Conservation (phyloP, 306 rosid species). For the Pyrus pyrifolia region DNA sequence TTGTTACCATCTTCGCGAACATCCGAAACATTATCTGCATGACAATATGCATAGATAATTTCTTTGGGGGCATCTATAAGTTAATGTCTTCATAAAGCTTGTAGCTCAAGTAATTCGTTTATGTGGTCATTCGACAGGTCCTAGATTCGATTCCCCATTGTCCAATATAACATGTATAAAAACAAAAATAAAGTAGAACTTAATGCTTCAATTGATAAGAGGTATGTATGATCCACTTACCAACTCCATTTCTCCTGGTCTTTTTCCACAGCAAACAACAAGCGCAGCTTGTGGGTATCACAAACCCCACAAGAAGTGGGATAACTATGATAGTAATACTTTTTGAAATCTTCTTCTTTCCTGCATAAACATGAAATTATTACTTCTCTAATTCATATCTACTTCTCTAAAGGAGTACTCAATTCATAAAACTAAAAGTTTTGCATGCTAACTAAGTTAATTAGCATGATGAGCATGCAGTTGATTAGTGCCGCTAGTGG, state of each 20-base stretch:
- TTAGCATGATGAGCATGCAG: not conserved
- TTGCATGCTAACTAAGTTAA: not conserved
- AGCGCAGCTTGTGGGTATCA: not conserved
- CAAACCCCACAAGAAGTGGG: not conserved
- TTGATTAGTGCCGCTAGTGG: no score
- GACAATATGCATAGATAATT: not conserved
- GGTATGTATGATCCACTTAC: not conserved
- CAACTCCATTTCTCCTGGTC: conserved; percentile 1
- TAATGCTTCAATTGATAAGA: not conserved
- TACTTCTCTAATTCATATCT: not conserved
- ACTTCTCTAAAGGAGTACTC: not conserved
- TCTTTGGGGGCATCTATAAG: not conserved
- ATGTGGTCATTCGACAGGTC: no score
- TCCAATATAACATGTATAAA: not conserved
- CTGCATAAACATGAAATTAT: conserved; percentile 7
- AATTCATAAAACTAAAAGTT: not conserved
- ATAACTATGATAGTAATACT: not conserved
- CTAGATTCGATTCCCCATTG: not conserved
- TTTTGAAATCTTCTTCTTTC: conserved; percentile 9
- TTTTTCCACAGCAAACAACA: conserved; percentile 9
- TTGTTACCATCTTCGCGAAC: conserved; percentile 1
- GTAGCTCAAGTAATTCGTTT: not conserved
- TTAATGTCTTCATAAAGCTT: not conserved
- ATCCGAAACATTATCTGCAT: not conserved
- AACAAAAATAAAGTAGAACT: no score